These are phyloP conservation scores for Fonsecaea erecta DNA, from an alignment of 2,329 filamentous ascomycete species.

Conservation along the genomic window DNA sequence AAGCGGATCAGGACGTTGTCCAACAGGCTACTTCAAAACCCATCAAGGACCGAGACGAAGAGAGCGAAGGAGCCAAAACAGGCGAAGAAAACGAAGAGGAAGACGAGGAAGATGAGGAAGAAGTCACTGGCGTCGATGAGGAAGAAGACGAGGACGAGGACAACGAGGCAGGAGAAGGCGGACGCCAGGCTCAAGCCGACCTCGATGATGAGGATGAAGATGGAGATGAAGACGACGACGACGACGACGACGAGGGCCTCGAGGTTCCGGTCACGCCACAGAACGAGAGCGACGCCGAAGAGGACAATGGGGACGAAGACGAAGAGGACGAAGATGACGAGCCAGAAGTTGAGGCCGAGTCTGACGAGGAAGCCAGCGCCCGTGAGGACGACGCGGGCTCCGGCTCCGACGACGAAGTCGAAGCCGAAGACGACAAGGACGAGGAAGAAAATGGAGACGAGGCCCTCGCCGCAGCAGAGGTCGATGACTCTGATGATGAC, in stretches of 20 bases:
- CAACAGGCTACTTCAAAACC: not conserved
- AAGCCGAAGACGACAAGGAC: constrained; percentile 19
- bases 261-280: constrained; percentile 10
- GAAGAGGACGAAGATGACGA: constrained; percentile 15
- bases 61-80: constrained; percentile 28
- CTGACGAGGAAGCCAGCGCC: constrained; percentile 22
- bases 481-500: constrained; percentile 5
- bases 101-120: constrained; percentile 14
- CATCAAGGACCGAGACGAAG: constrained; percentile 26
- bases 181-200: constrained; percentile 15
- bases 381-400: constrained; percentile 16
- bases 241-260: too few species aligned
- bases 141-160: constrained; percentile 21
- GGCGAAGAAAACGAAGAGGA: constrained; percentile 26
- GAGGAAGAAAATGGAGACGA: constrained; percentile 22
- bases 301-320: constrained; percentile 25
- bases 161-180: constrained; percentile 20
- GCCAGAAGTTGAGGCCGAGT: constrained; percentile 19
- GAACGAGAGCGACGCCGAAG: constrained; percentile 16
- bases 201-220: constrained; percentile 24
- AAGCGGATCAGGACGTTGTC: constrained; percentile 9
- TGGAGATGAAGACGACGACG: constrained; percentile 40
- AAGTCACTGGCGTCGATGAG: constrained; percentile 24
- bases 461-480: not conserved
- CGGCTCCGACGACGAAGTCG: constrained; percentile 11